Percentiles rank a stretch among this genome's conserved stretches.
Conservation (phyloP, 768 basidiomycete species). For the Lyophyllum atratum region DNA sequence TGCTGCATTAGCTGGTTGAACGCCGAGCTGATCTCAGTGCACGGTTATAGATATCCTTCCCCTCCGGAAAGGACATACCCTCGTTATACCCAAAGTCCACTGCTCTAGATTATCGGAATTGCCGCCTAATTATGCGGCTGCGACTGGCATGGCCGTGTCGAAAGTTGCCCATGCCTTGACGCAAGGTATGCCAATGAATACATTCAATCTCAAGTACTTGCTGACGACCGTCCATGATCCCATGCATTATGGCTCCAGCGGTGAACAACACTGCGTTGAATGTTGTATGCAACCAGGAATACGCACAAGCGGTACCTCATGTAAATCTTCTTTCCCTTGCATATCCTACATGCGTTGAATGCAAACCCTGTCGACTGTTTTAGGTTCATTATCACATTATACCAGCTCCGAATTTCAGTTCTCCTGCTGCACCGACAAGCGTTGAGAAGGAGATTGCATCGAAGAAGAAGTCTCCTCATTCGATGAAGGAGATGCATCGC, state of each 20-base stretch:
- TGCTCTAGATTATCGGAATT: conserved; percentile 65
- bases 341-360: neutral
- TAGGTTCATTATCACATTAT: conserved; percentile 81
- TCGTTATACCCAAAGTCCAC: conserved; percentile 72
- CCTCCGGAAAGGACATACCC: conserved; percentile 63
- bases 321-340: conserved; percentile 35
- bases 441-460: conserved; percentile 4
- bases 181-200: conserved; percentile 42
- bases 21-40: neutral
- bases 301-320: conserved; percentile 80
- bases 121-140: conserved; percentile 57
- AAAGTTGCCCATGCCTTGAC: conserved; percentile 65
- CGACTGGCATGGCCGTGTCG: conserved; percentile 58
- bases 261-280: conserved; percentile 69
- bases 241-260: conserved; percentile 33
- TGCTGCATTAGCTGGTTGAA: neutral
- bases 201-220: neutral
- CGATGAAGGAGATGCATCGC: conserved; percentile 57
- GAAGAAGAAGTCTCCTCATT: conserved; percentile 28
- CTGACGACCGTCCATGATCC: neutral
- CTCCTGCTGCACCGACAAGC: conserved; percentile 12
- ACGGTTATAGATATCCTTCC: conserved; percentile 63
- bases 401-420: conserved; percentile 58
- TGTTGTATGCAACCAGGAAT: conserved; percentile 81
- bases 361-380: neutral